Evolutionary conservation across 2,329 filamentous ascomycete species (phyloP).

Genomic region (Alternaria viburni): DNA sequence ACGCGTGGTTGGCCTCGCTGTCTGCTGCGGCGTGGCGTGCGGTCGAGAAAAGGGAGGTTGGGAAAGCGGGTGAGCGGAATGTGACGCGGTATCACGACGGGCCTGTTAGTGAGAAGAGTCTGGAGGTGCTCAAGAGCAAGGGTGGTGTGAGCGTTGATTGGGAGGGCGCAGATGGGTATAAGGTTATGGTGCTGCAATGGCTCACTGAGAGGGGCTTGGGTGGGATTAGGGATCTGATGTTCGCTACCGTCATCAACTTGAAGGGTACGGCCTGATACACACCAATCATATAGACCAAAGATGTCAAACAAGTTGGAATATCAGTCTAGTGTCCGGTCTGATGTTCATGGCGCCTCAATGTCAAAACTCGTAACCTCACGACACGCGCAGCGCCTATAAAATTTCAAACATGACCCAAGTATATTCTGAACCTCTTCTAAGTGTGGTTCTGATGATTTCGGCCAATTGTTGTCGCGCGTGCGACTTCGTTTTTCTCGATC

Average conservation of each 20-base stretch:
- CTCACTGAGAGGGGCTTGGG: slow-evolving; percentile 68
- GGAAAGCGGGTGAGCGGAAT: slow-evolving; percentile 26
- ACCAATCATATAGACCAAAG: neutral
- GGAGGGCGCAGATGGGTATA: slow-evolving; percentile 78
- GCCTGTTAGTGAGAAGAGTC: slow-evolving; percentile 72
- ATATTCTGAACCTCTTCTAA: too few relatives aligned
- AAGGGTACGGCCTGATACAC: slow-evolving; percentile 44
- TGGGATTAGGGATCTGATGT: slow-evolving; percentile 75
- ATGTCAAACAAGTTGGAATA: too few relatives aligned
- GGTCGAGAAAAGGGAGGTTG: slow-evolving; percentile 55
- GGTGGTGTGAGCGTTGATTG: slow-evolving; percentile 72
- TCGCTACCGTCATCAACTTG: slow-evolving; percentile 80
- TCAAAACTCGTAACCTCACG: too few relatives aligned
- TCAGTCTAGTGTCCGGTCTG: neutral
- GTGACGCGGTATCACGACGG: slow-evolving; percentile 43
- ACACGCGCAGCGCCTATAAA: too few relatives aligned
- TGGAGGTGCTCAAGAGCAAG: slow-evolving; percentile 66
- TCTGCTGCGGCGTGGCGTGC: slow-evolving; percentile 56
- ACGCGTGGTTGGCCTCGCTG: slow-evolving; percentile 53
- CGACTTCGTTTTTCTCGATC: too few relatives aligned
- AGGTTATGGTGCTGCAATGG: slow-evolving; percentile 72
- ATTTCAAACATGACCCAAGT: too few relatives aligned
- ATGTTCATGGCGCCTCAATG: too few relatives aligned
- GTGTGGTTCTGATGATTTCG: too few relatives aligned
- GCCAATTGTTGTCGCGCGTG: too few relatives aligned